Conservation (phyloP, 257 asterid genomes). For the Orobanche coerulescens region DNA sequence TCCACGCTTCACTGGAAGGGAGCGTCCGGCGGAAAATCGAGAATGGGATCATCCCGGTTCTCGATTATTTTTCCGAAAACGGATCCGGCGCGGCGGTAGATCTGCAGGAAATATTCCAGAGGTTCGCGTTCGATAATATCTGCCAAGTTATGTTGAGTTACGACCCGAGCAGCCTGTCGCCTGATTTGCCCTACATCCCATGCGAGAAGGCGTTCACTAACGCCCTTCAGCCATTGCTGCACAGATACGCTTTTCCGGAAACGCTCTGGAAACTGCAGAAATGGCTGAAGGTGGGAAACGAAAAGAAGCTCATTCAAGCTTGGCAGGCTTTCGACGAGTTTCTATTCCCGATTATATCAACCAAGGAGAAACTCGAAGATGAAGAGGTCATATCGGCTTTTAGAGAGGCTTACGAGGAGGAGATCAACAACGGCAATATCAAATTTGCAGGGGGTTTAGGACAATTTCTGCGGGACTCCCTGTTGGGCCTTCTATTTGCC, state of each 20-base stretch:
- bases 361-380: not conserved
- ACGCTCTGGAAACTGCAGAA: conserved; percentile 24
- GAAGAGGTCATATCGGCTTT: conserved; percentile 8
- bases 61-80: not conserved
- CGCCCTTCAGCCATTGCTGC: conserved; percentile 6
- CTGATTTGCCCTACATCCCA: conserved; percentile 21
- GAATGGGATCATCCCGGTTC: conserved; percentile 17
- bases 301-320: conserved; percentile 6
- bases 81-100: not conserved
- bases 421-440: no score
- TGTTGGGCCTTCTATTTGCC: conserved; percentile 13
- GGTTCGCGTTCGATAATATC: conserved; percentile 22
- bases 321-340: conserved; percentile 22
- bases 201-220: conserved; percentile 22
- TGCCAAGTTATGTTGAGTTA: conserved; percentile 10
- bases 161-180: conserved; percentile 18
- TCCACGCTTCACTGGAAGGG: not conserved
- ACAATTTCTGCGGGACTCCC: conserved; percentile 7
- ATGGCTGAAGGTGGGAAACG: conserved; percentile 26
- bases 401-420: not conserved
- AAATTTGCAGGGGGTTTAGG: not conserved
- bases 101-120: conserved; percentile 24
- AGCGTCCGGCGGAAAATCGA: conserved; percentile 21
- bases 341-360: not conserved
- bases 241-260: conserved; percentile 20